phyloP scores from a whole-genome alignment of 2,329 filamentous ascomycete genomes.

The Aschersonia sp. region DNA sequence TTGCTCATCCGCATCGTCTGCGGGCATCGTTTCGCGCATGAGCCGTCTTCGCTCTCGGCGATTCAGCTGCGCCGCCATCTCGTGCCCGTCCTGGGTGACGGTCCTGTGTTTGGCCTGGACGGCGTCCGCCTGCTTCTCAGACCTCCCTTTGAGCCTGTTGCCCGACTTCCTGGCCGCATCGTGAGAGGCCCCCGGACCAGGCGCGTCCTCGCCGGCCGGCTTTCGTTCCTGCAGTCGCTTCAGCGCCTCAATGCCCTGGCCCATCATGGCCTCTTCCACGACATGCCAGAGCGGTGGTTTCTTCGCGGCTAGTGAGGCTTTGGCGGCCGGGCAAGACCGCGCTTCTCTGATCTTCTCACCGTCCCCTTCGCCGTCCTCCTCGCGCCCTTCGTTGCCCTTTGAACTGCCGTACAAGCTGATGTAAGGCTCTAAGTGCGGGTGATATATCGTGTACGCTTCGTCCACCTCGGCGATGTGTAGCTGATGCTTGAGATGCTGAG shows the following conservation, averaged over 20 bases:
- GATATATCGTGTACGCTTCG: slow-evolving; percentile 60
- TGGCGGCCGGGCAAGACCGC: slow-evolving; percentile 23
- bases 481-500: slow-evolving; percentile 34
- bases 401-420: slow-evolving; percentile 42
- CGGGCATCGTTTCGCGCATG: slow-evolving; percentile 18
- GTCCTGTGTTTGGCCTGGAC: slow-evolving; percentile 5
- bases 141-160: neutral
- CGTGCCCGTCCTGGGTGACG: slow-evolving; percentile 10
- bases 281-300: slow-evolving; percentile 51
- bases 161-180: neutral
- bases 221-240: slow-evolving; percentile 40
- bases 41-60: slow-evolving; percentile 19
- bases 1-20: slow-evolving; percentile 24
- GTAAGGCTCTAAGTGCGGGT: slow-evolving; percentile 58
- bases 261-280: slow-evolving; percentile 47
- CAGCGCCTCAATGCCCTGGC: slow-evolving; percentile 35
- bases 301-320: slow-evolving; percentile 27
- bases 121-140: neutral
- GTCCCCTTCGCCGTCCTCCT: slow-evolving; percentile 21
- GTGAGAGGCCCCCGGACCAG: slow-evolving; percentile 3
- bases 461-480: slow-evolving; percentile 62
- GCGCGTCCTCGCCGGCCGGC: slow-evolving; percentile 6
- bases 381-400: slow-evolving; percentile 11
- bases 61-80: slow-evolving; percentile 14
- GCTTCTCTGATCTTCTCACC: slow-evolving; percentile 13